phyloP scores from a whole-genome alignment of 176 grass and related monocot species.

The Aegilops sharonensis region DNA sequence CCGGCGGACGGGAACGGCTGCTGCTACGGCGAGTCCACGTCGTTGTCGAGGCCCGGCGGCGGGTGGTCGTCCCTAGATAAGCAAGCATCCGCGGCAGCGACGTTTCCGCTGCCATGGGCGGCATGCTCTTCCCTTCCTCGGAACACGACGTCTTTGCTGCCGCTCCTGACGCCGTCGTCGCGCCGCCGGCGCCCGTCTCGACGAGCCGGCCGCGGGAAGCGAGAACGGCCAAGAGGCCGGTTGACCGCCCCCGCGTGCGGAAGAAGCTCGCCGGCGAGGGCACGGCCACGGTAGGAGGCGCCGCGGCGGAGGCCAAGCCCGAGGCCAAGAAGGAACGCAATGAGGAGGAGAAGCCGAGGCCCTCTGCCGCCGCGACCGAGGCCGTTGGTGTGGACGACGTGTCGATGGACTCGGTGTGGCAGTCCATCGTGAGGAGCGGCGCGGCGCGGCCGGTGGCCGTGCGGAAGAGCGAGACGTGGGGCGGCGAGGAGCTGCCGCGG shows the following conservation, averaged over 20 bases:
- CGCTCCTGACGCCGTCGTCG: no score
- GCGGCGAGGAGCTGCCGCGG: slow-evolving; percentile 32
- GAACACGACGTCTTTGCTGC: no score
- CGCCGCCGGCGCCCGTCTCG: no score
- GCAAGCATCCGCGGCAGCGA: no score
- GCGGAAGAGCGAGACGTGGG: slow-evolving; percentile 71
- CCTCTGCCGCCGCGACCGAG: background rate
- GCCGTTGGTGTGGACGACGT: slow-evolving; percentile 4
- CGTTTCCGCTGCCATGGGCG: no score
- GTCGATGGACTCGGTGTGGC: slow-evolving; percentile 52
- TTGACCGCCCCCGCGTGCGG: background rate
- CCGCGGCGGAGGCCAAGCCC: background rate
- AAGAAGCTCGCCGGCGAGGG: slow-evolving; percentile 8
- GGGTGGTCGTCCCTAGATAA: no score
- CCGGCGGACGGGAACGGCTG: no score
- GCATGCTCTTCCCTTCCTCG: no score
- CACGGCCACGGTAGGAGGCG: background rate
- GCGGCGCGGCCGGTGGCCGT: slow-evolving; percentile 32
- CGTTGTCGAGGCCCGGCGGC: no score
- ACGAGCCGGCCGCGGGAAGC: no score
- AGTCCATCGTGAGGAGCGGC: slow-evolving; percentile 28
- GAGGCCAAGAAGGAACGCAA: background rate
- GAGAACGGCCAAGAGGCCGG: background rate
- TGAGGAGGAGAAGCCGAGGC: background rate
- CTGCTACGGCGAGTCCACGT: no score